Percentiles rank a stretch among this genome's conserved stretches.
Conservation (phyloP, 1,284 basidiomycete genomes). For the Mycena citricolor region DNA sequence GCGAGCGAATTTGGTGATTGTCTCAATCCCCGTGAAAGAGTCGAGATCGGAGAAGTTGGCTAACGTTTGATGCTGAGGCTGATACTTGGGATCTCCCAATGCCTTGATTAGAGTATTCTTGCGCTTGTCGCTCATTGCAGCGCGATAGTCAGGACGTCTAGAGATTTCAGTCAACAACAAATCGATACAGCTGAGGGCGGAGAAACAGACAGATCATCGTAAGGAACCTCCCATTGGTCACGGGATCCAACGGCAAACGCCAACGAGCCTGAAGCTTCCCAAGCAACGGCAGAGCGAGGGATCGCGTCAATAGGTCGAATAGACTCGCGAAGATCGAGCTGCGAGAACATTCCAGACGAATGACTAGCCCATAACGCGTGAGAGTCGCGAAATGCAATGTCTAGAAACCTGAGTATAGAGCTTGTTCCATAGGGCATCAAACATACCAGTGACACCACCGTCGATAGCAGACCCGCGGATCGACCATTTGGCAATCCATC, state of each 20-base stretch:
- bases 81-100: conserved; percentile 49
- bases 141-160: conserved; percentile 51
- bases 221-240: conserved; percentile 70
- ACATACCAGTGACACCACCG: conserved; percentile 67
- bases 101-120: conserved; percentile 30
- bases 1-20: conserved; percentile 64
- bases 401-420: conserved; percentile 35
- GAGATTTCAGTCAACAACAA: conserved; percentile 6
- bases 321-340: conserved; percentile 70
- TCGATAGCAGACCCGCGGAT: conserved; percentile 62
- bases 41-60: conserved; percentile 46
- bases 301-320: conserved; percentile 69
- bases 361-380: conserved; percentile 78
- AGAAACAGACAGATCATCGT: conserved; percentile 76
- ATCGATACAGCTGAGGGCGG: conserved; percentile 13
- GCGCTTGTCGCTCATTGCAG: conserved; percentile 36
- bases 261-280: conserved; percentile 70
- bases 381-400: conserved; percentile 70
- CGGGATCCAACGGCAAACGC: conserved; percentile 67
- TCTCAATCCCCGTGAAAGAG: conserved; percentile 42
- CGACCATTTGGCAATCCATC: conserved; percentile 82
- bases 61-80: conserved; percentile 52
- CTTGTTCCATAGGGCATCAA: conserved; percentile 13
- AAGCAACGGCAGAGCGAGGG: conserved; percentile 64
- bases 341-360: conserved; percentile 76